These are phyloP conservation scores for Solanum microdontum DNA, from an alignment of 257 asterid species.

Conservation along the genomic window DNA sequence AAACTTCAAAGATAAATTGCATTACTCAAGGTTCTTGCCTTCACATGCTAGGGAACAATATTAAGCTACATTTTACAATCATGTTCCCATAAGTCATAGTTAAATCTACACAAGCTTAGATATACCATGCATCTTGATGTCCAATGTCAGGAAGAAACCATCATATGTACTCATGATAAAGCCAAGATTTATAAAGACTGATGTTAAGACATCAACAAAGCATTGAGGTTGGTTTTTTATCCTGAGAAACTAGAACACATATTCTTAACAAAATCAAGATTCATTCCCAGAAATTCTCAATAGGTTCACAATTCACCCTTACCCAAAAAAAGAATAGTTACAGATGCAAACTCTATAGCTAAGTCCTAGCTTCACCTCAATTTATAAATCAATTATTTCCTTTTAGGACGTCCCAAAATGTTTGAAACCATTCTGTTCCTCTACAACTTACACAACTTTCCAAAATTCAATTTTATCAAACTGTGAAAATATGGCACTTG, in stretches of 20 bases:
- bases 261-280: not conserved
- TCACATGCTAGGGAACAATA: not conserved
- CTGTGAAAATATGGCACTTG: not conserved
- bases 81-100: not conserved
- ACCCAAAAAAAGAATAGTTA: not conserved
- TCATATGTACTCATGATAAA: not conserved
- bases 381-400: not conserved
- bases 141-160: not conserved
- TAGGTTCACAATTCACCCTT: not conserved
- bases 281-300: not conserved
- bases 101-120: not conserved
- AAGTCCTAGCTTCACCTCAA: not conserved
- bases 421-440: not conserved
- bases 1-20: not conserved
- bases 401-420: not conserved
- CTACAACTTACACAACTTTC: not conserved
- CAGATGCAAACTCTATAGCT: not conserved
- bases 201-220: not conserved
- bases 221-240: not conserved
- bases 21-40: not conserved
- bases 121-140: not conserved
- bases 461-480: not conserved
- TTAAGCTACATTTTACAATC: not conserved
- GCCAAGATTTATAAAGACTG: not conserved
- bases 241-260: not conserved